phyloP scores from a whole-genome alignment of 2,329 filamentous ascomycete genomes.

The Aureobasidium musti region DNA sequence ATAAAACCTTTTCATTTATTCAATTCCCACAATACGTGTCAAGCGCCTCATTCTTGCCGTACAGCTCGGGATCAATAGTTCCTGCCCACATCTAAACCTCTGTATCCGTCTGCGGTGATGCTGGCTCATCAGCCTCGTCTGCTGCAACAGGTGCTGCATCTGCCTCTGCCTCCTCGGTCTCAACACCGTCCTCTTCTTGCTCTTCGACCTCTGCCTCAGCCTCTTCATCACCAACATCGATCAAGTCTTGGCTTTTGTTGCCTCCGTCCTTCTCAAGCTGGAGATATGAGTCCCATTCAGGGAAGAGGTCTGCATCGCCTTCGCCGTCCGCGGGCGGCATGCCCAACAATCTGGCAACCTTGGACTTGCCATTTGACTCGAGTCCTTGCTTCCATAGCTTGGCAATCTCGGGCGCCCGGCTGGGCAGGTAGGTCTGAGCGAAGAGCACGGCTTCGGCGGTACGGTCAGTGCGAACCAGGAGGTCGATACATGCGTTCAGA shows the following conservation, averaged over 20 bases:
- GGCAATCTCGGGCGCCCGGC: conserved; percentile 66
- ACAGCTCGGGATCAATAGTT: background rate
- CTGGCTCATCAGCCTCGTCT: conserved; percentile 29
- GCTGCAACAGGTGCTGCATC: conserved; percentile 12
- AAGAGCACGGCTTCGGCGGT: conserved; percentile 86
- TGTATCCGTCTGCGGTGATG: conserved; percentile 28
- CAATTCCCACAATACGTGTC: background rate
- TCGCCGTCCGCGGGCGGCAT: conserved; percentile 67
- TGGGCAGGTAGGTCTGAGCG: conserved; percentile 93
- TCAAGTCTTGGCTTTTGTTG: conserved; percentile 45
- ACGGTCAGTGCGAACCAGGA: conserved; percentile 76
- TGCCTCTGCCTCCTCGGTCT: conserved; percentile 29
- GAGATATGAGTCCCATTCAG: conserved; percentile 92
- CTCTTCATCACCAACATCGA: conserved; percentile 41
- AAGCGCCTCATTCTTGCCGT: background rate
- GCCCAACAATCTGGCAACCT: conserved; percentile 80
- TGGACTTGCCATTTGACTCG: conserved; percentile 81
- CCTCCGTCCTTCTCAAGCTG: conserved; percentile 73
- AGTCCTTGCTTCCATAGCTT: conserved; percentile 78
- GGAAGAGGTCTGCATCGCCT: conserved; percentile 79
- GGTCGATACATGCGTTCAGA: conserved; percentile 74
- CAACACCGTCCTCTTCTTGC: conserved; percentile 30
- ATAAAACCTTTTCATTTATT: conserved; percentile 18
- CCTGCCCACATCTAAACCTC: conserved; percentile 23
- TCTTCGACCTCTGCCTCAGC: conserved; percentile 29